These are phyloP conservation scores for Chaetomiaceae sp. DNA, from an alignment of 2,329 filamentous ascomycete genomes.

Conservation along the genomic window DNA sequence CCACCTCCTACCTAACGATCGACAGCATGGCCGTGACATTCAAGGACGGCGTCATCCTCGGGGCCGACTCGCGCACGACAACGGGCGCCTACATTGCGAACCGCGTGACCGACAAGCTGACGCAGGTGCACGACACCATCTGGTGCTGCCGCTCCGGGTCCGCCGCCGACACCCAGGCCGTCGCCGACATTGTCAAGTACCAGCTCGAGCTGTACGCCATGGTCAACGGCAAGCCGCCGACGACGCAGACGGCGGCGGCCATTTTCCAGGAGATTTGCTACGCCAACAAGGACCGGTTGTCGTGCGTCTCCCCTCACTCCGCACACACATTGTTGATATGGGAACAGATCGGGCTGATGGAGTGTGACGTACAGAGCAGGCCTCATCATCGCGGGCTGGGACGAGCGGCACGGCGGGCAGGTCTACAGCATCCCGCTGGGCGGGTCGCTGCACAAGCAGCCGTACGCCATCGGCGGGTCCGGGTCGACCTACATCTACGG, in stretches of 20 bases:
- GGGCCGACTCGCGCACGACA: conserved; percentile 94
- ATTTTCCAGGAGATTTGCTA: conserved; percentile 99
- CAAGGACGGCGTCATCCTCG: conserved; percentile 94
- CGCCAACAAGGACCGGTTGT: conserved; percentile 89
- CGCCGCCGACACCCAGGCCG: conserved; percentile 94
- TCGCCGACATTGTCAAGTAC: conserved; percentile 97
- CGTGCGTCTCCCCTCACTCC: conserved; percentile 48
- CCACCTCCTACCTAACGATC: conserved; percentile 16
- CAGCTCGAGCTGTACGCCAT: conserved; percentile 90
- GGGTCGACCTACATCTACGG: conserved; percentile 99
- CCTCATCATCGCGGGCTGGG: conserved; percentile 98
- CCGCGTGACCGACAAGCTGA: conserved; percentile 98
- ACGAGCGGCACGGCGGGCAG: conserved; percentile 89
- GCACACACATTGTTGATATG: not conserved
- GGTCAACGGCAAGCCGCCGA: conserved; percentile 82
- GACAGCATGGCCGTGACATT: conserved; percentile 96
- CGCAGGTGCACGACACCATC: conserved; percentile 96
- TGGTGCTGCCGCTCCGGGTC: conserved; percentile 99
- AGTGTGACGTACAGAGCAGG: conserved; percentile 62
- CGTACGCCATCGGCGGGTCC: conserved; percentile 92
- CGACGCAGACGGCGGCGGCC: conserved; percentile 89
- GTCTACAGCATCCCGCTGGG: conserved; percentile 97
- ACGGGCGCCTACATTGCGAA: conserved; percentile 98
- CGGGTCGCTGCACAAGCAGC: conserved; percentile 94
- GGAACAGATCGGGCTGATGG: not conserved